Conservation (phyloP, 1,284 basidiomycete genomes). For the Ceratobasidium theobromae region DNA sequence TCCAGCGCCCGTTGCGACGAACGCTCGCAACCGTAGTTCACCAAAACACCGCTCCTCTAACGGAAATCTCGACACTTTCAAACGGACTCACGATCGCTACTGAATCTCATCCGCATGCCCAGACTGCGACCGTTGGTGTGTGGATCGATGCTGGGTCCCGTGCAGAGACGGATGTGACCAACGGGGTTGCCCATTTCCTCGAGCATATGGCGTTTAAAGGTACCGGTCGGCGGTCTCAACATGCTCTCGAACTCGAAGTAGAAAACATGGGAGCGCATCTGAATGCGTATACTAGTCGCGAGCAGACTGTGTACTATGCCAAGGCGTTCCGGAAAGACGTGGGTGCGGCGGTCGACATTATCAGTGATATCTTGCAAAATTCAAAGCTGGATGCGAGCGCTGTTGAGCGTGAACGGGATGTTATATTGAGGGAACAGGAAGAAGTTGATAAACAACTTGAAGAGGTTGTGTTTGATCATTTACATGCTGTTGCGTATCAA, state of each 20-base stretch:
- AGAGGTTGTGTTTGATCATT: conserved; percentile 98
- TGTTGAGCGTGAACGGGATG: conserved; percentile 95
- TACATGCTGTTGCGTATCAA: conserved; percentile 96
- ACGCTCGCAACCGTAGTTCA: conserved; percentile 26
- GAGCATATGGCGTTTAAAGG: conserved; percentile 99
- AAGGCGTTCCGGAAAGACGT: conserved; percentile 99
- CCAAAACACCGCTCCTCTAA: conserved; percentile 55
- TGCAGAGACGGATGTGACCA: conserved; percentile 91
- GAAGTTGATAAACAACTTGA: conserved; percentile 99
- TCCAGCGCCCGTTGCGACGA: conserved; percentile 9
- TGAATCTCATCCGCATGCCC: conserved; percentile 89
- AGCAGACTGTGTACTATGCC: conserved; percentile 99
- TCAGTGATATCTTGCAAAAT: conserved; percentile 97
- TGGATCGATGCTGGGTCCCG: conserved; percentile 99
- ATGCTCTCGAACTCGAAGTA: conserved; percentile 93
- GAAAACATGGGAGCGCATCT: conserved; percentile 98
- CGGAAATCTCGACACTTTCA: conserved; percentile 83
- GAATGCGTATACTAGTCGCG: conserved; percentile 98
- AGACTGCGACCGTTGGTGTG: conserved; percentile 97
- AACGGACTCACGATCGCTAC: conserved; percentile 94
- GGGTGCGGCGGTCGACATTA: conserved; percentile 89
- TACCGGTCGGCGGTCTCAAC: conserved; percentile 86
- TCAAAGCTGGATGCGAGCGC: conserved; percentile 89
- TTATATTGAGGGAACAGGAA: conserved; percentile 96
- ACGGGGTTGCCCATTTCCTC: conserved; percentile 97